A percentile compares a stretch with the other conserved stretches of the same genome.
These are phyloP conservation scores for Solanum rostratum DNA, from an alignment of 257 asterid species.

Conservation along the genomic window DNA sequence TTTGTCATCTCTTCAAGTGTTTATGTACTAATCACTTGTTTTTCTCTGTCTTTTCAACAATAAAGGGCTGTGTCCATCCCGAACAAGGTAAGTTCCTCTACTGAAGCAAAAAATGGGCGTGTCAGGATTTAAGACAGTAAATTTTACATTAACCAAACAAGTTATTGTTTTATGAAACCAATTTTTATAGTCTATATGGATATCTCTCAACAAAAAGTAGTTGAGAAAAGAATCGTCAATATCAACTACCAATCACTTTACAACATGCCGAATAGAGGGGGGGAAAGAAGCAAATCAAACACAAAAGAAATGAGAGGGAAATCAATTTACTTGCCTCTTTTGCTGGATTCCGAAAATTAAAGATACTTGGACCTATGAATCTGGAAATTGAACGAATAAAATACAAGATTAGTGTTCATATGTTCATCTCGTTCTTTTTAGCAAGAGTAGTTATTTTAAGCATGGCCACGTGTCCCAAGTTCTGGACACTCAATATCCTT, in stretches of 20 bases:
- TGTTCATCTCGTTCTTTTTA: background rate
- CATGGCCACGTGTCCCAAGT: background rate
- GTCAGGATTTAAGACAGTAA: background rate
- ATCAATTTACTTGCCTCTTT: background rate
- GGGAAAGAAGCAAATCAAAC: background rate
- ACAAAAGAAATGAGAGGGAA: background rate
- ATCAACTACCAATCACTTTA: background rate
- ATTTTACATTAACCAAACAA: background rate
- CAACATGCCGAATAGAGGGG: background rate
- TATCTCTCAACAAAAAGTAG: background rate
- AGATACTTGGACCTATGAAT: background rate
- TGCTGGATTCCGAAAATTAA: background rate
- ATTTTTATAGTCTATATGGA: background rate
- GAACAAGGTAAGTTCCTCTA: background rate
- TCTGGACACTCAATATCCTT: background rate
- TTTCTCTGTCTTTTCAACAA: background rate
- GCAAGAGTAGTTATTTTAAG: background rate
- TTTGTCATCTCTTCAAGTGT: slow-evolving; percentile 35
- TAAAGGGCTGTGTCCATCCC: slow-evolving; percentile 7
- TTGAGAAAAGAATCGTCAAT: background rate
- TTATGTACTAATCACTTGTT: slow-evolving; percentile 13
- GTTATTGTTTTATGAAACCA: background rate
- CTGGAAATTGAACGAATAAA: background rate
- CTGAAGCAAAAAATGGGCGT: background rate
- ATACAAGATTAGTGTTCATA: background rate